Conservation (phyloP, 2,329 filamentous ascomycete genomes). For the Cytospora leucostoma region DNA sequence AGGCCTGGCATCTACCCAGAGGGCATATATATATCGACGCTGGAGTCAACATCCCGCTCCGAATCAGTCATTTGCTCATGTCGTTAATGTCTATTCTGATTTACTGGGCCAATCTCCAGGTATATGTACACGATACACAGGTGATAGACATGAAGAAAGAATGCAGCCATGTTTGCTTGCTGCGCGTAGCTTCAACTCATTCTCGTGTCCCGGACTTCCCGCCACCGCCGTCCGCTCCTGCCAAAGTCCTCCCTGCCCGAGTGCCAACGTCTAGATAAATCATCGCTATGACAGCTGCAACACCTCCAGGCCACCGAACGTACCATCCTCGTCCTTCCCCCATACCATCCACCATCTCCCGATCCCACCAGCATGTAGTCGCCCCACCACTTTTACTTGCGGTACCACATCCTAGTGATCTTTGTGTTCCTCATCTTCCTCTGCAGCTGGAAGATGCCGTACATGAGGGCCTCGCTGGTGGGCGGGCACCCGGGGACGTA, state of each 20-base stretch:
- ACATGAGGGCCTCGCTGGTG: slow-evolving; percentile 50
- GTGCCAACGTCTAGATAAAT: not conserved
- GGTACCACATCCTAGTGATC: slow-evolving; percentile 52
- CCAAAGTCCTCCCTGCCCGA: too few species aligned
- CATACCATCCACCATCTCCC: not conserved
- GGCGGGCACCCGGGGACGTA: slow-evolving; percentile 66
- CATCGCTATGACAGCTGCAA: not conserved
- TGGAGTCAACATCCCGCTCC: not conserved
- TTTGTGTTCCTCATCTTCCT: slow-evolving; percentile 64
- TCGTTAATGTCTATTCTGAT: slow-evolving; percentile 1
- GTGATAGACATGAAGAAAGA: slow-evolving; percentile 9
- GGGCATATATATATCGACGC: not conserved
- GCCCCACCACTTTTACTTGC: slow-evolving; percentile 41
- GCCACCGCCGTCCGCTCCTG: not conserved
- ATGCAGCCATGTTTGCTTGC: slow-evolving; percentile 8
- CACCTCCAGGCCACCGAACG: not conserved
- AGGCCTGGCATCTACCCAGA: not conserved
- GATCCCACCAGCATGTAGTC: not conserved
- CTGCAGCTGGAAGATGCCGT: slow-evolving; percentile 67
- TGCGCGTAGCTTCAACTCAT: not conserved
- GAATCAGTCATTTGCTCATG: not conserved
- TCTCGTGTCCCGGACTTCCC: not conserved
- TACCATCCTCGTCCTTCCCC: not conserved
- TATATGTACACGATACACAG: slow-evolving; percentile 20
- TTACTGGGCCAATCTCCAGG: not conserved